Evolutionary conservation across 352 stramenopile species (phyloP).

Genomic region (Globisporangium camurandrum): DNA sequence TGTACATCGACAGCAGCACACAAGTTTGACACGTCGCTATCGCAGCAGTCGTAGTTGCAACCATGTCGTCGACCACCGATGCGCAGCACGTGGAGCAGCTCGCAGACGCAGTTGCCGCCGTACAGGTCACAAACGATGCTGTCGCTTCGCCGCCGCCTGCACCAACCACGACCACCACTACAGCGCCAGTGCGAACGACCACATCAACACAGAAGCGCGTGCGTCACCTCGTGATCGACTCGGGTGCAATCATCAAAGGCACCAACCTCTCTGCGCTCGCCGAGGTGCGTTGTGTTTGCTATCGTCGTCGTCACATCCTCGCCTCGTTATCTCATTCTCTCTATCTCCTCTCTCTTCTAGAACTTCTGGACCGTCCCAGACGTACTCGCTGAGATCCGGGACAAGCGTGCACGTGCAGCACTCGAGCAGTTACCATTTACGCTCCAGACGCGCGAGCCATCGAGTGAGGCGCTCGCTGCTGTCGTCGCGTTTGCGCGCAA

Average conservation of each 20-base stretch:
- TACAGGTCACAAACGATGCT: not conserved
- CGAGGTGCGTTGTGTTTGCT: slow-evolving; percentile 30
- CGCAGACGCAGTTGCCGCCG: slow-evolving; percentile 4
- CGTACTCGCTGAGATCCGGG: slow-evolving; percentile 79
- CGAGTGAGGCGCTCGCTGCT: slow-evolving; percentile 64
- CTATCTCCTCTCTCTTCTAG: slow-evolving; percentile 7
- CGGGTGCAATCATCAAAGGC: slow-evolving; percentile 84
- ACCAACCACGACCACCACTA: not conserved
- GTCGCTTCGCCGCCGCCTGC: not conserved
- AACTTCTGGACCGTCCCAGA: slow-evolving; percentile 86
- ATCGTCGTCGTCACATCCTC: slow-evolving; percentile 4
- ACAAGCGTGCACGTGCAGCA: slow-evolving; percentile 63
- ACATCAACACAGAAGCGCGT: slow-evolving; percentile 51
- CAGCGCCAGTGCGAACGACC: slow-evolving; percentile 1
- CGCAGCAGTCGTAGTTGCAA: not conserved
- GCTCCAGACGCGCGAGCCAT: slow-evolving; percentile 74
- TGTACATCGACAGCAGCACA: no score
- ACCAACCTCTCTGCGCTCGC: slow-evolving; percentile 66
- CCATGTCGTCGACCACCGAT: not conserved
- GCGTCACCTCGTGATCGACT: slow-evolving; percentile 76
- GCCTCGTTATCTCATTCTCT: no score
- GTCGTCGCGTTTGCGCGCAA: slow-evolving; percentile 81
- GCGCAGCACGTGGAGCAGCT: slow-evolving; percentile 8
- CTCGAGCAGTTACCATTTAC: slow-evolving; percentile 70
- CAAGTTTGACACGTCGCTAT: no score